These are phyloP conservation scores for Myochromella boudieri DNA, from an alignment of 768 basidiomycete species.

Conservation along the genomic window DNA sequence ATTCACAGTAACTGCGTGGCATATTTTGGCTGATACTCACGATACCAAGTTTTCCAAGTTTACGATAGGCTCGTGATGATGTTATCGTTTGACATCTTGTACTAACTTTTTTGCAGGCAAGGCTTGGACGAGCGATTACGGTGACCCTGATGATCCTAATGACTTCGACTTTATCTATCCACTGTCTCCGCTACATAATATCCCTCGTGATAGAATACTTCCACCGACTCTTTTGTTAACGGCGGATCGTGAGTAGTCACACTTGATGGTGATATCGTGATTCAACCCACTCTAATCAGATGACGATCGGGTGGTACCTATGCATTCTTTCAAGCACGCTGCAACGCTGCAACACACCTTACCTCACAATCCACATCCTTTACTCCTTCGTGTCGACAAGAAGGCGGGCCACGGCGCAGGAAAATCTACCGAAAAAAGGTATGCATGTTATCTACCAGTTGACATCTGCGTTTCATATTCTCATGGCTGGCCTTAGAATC, in stretches of 20 bases:
- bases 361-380: constrained; percentile 67
- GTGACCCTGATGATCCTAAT: constrained; percentile 67
- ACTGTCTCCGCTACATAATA: constrained; percentile 79
- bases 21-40: constrained; percentile 1
- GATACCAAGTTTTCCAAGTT: constrained; percentile 67
- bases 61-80: constrained; percentile 56
- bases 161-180: constrained; percentile 86
- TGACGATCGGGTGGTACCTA: constrained; percentile 84
- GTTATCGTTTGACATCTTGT: background rate
- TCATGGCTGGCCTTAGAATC: constrained; percentile 46
- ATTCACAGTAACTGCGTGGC: background rate
- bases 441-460: background rate
- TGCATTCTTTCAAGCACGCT: constrained; percentile 83
- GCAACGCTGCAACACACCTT: constrained; percentile 72
- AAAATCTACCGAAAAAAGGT: constrained; percentile 73
- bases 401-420: constrained; percentile 83
- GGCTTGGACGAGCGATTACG: constrained; percentile 81
- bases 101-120: constrained; percentile 40
- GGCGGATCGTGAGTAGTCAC: constrained; percentile 65
- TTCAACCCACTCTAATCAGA: constrained; percentile 37
- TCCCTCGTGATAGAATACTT: constrained; percentile 56
- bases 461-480: background rate
- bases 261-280: background rate
- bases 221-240: constrained; percentile 78
- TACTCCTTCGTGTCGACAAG: constrained; percentile 76